Evolutionary conservation across 352 stramenopile species (phyloP), one percentile per base, ranked within the genome.

Genomic region (Globisporangium yorkense): DNA sequence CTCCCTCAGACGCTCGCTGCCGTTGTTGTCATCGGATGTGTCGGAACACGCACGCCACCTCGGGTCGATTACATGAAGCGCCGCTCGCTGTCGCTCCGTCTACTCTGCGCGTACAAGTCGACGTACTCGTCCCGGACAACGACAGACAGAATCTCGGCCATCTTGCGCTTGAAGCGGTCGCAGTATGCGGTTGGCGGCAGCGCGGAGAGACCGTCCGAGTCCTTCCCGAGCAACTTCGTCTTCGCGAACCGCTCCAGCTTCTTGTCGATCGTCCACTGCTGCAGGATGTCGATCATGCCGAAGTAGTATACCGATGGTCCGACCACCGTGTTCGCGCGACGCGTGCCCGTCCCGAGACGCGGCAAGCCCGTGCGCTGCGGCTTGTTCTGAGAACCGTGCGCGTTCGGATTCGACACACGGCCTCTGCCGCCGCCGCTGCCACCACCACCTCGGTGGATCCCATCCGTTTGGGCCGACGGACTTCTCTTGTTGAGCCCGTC

Each of bases 231-330:
- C 24, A 96, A n/a, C 59, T 89, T 87, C 2, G 84, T 88, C 68
- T 97, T 97, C 27, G 77, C 71, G 52, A 95, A 93, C 10, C 87
- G 84, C 71, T 97, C 88, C 9, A 95, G 66, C 56, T 92, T 91
- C 70, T 97, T 97, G 57, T 93, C 80, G 74, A 91, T 94, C 51
- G 90, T 96, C 85, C 85, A 95, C 56, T 82, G 87, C 68, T 95
- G 85, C 53, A 95, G 59, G 62, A 95, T 93, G 57, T 95, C 85
- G 59, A 95, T 95, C 58, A 95, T 55, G 51, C 85, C 85, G 55
- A 95, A 95, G 66, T 95, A 95, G 59, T 95, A 95, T 49, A 92
- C 77, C 35, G 85, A 89, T 8, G 85, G 85, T 6, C 85, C 85
- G 6, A 95, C 85, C 16, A 95, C 85, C n/a, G 83, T 95, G 57